These are phyloP conservation scores for Rubia yunnanensis DNA, from an alignment of 257 asterid genomes.

Conservation along the genomic window DNA sequence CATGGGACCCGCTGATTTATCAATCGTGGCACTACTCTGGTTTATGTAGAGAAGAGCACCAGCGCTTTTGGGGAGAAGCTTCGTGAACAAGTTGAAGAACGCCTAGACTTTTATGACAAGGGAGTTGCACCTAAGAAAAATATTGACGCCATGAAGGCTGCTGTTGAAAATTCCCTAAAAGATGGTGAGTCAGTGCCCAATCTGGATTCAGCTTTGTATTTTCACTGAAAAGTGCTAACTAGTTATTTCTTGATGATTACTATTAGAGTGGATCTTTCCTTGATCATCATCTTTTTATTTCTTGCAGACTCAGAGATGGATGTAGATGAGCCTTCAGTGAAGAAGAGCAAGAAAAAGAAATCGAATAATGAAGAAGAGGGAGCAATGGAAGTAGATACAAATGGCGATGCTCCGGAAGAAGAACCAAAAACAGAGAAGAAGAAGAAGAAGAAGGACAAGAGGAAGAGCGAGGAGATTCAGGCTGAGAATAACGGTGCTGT, in stretches of 20 bases:
- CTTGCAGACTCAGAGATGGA: constrained; percentile 26
- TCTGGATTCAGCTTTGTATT: neutral
- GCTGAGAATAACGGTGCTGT: constrained; percentile 20
- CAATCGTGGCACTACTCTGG: neutral
- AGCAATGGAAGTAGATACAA: constrained; percentile 40
- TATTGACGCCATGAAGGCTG: constrained; percentile 84
- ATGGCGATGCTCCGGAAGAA: constrained; percentile 46
- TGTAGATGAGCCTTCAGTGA: constrained; percentile 26
- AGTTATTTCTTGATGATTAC: neutral
- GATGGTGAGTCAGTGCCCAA: constrained; percentile 38
- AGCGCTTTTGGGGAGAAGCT: constrained; percentile 83
- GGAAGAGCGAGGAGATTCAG: constrained; percentile 32
- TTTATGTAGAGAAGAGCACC: constrained; percentile 55
- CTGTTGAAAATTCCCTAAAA: constrained; percentile 36
- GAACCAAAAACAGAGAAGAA: constrained; percentile 57
- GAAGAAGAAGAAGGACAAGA: constrained; percentile 69
- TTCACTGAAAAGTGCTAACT: neutral
- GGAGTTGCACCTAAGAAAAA: constrained; percentile 97
- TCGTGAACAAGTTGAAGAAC: constrained; percentile 96
- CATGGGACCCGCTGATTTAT: constrained; percentile 5
- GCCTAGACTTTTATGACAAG: constrained; percentile 89
- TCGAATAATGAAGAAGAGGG: constrained; percentile 16
- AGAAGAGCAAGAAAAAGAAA: constrained; percentile 47
- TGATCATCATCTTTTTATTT: neutral
- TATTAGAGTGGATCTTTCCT: neutral